Percentiles rank a stretch among this genome's conserved stretches.
Conservation (phyloP, 1,139 yeast species). For the Scheffersomyces segobiensis region DNA sequence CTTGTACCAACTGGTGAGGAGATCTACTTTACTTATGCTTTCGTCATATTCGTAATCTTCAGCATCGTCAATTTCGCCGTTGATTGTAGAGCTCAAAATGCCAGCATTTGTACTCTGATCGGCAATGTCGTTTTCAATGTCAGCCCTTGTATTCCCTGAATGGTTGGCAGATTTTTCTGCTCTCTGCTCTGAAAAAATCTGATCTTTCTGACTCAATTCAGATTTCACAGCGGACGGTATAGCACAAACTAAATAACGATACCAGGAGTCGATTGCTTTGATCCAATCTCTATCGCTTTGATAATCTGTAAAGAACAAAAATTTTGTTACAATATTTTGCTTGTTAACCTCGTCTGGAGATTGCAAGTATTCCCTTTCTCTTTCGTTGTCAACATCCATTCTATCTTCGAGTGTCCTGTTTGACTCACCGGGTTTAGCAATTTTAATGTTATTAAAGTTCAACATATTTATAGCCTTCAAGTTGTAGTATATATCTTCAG, state of each 20-base stretch:
- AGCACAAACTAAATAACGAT: constrained; percentile 25
- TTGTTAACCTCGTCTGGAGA: not conserved
- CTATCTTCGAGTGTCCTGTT: constrained; percentile 1
- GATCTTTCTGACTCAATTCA: constrained; percentile 42
- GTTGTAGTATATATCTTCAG: constrained; percentile 26
- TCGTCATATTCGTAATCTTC: constrained; percentile 4
- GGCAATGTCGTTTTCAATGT: constrained; percentile 1
- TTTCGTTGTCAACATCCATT: constrained; percentile 2
- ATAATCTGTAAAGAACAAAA: constrained; percentile 21
- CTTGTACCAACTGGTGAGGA: constrained; percentile 12
- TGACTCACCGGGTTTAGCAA: not conserved
- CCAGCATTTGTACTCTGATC: constrained; percentile 7
- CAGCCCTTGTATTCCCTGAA: not conserved
- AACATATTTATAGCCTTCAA: constrained; percentile 12
- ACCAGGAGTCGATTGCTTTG: constrained; percentile 28
- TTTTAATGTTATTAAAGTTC: not conserved
- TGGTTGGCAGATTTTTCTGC: constrained; percentile 18
- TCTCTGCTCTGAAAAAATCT: constrained; percentile 36
- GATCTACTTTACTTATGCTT: constrained; percentile 7
- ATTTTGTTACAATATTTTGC: constrained; percentile 6
- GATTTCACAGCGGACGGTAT: constrained; percentile 29
- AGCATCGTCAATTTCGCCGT: constrained; percentile 8
- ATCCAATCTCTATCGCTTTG: constrained; percentile 19
- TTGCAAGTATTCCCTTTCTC: not conserved
- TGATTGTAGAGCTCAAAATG: constrained; percentile 6